phyloP scores from a whole-genome alignment of 495 filamentous ascomycete species.

The Penicillium chermesinum region DNA sequence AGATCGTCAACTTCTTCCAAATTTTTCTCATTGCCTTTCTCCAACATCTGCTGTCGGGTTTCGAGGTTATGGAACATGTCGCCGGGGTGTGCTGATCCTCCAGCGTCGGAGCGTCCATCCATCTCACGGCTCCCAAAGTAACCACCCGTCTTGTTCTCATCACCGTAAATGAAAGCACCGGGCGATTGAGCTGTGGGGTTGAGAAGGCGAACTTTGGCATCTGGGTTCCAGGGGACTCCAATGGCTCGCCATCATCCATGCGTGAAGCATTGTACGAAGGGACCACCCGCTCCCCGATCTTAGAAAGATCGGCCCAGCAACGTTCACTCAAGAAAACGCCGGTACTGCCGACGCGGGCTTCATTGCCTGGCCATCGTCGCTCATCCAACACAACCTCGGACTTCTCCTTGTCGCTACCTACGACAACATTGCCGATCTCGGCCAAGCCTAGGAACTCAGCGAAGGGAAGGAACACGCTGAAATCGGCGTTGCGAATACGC shows the following conservation, averaged over 20 bases:
- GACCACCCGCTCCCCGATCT: slow-evolving; percentile 61
- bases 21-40: slow-evolving; percentile 87
- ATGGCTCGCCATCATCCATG: slow-evolving; percentile 44
- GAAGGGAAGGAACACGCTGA: slow-evolving; percentile 92
- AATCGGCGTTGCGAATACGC: slow-evolving; percentile 84
- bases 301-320: slow-evolving; percentile 87
- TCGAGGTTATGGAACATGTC: slow-evolving; percentile 99
- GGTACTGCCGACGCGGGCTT: slow-evolving; percentile 84
- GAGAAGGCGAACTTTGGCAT: slow-evolving; percentile 68
- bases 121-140: slow-evolving; percentile 83
- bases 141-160: slow-evolving; percentile 61
- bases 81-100: slow-evolving; percentile 77
- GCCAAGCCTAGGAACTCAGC: slow-evolving; percentile 89
- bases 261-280: slow-evolving; percentile 48
- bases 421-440: slow-evolving; percentile 73
- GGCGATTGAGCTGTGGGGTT: slow-evolving; percentile 53
- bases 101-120: slow-evolving; percentile 85
- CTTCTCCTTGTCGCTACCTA: slow-evolving; percentile 91
- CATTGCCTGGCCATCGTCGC: slow-evolving; percentile 84
- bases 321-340: slow-evolving; percentile 93
- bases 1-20: slow-evolving; percentile 86
- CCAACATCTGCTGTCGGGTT: slow-evolving; percentile 83
- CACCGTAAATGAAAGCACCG: slow-evolving; percentile 60
- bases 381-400: slow-evolving; percentile 84
- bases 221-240: slow-evolving; percentile 48